These are phyloP conservation scores for Solanum hybrid DNA, from an alignment of 305 asterid genomes.

Conservation along the genomic window DNA sequence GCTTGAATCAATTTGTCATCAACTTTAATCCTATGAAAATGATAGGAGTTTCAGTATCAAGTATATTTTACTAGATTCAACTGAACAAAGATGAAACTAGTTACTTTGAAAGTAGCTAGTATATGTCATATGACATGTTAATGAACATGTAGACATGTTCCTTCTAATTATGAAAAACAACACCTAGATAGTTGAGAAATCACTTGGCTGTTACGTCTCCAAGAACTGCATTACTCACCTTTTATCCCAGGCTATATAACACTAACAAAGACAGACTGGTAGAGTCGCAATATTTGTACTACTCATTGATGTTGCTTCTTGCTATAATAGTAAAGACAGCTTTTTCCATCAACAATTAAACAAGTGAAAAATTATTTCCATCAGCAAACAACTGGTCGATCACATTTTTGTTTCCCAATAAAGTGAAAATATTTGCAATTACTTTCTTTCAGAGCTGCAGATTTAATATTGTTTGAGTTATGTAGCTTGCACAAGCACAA, in stretches of 20 bases:
- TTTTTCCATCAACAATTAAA: not conserved
- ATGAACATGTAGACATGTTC: not conserved
- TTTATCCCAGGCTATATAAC: not conserved
- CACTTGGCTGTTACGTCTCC: not conserved
- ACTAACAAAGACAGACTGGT: not conserved
- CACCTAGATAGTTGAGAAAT: not conserved
- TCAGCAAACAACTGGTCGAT: not conserved
- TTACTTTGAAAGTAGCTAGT: not conserved
- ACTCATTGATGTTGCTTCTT: not conserved
- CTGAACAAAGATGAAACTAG: not conserved
- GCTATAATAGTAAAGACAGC: not conserved
- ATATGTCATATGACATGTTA: not conserved
- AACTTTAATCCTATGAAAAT: conserved; percentile 43
- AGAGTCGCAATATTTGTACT: not conserved
- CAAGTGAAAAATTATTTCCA: not conserved
- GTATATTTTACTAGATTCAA: not conserved
- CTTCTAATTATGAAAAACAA: not conserved
- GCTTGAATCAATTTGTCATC: conserved; percentile 82
- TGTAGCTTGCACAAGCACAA: not conserved
- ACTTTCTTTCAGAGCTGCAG: not conserved
- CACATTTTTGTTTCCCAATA: not conserved
- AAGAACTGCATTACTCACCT: not conserved
- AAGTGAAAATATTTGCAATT: not conserved
- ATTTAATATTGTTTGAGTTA: not conserved
- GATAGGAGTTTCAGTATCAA: conserved; percentile 1